A percentile compares a stretch with the other conserved stretches of the same genome.
These are phyloP conservation scores for Juglanconis oblonga DNA, from an alignment of 2,329 filamentous ascomycete species.

Conservation along the genomic window DNA sequence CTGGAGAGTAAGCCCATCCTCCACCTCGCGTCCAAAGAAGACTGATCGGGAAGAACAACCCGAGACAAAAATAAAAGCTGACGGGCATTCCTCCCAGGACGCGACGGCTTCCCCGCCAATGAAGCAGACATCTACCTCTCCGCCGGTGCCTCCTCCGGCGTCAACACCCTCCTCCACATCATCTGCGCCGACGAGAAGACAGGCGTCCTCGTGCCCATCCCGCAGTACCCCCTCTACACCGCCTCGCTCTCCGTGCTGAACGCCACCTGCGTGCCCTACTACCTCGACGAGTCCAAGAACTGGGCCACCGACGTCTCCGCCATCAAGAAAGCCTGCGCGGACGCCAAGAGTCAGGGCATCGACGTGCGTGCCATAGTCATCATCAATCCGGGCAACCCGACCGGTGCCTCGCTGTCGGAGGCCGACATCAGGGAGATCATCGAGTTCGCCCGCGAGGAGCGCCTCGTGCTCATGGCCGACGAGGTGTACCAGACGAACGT, in stretches of 20 bases:
- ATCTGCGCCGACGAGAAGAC: conserved; percentile 76
- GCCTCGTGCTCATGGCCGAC: conserved; percentile 87
- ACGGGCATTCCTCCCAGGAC: conserved; percentile 43
- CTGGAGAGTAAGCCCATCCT: conserved; percentile 66
- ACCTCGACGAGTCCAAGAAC: conserved; percentile 78
- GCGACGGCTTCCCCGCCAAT: conserved; percentile 84
- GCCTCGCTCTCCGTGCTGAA: conserved; percentile 84
- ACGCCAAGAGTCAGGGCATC: conserved; percentile 72
- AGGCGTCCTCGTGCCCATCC: conserved; percentile 90
- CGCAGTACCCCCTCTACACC: conserved; percentile 97
- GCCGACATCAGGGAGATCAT: conserved; percentile 82
- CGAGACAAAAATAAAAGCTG: conserved; percentile 1
- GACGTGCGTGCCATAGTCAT: conserved; percentile 92
- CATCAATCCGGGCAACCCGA: conserved; percentile 98
- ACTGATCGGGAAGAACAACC: neutral
- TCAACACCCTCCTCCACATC: conserved; percentile 88
- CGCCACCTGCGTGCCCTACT: conserved; percentile 86
- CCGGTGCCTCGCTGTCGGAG: conserved; percentile 78
- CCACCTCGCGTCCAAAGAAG: too few relatives aligned
- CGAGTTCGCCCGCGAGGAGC: conserved; percentile 79
- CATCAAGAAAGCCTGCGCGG: conserved; percentile 70
- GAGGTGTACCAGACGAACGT: conserved; percentile 99
- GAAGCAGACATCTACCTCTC: conserved; percentile 84
- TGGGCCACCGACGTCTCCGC: conserved; percentile 87
- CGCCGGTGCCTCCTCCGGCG: conserved; percentile 86